Evolutionary conservation across 768 basidiomycete species (phyloP), one percentile per base, ranked within the genome.

Genomic region (Lactarius sp.): DNA sequence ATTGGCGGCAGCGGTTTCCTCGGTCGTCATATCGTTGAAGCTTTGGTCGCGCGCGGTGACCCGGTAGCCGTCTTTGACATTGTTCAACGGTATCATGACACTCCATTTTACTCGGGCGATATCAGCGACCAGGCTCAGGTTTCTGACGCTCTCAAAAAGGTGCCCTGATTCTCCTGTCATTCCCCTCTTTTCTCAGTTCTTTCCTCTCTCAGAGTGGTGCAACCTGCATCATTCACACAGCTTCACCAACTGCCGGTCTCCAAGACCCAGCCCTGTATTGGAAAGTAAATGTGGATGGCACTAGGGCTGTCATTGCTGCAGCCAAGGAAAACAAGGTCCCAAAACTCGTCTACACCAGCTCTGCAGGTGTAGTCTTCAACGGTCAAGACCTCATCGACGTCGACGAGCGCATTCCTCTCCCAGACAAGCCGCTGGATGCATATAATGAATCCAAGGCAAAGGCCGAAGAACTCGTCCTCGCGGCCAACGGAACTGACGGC

Each of bases 371-470:
- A 18, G 84, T 92, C 4, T 98, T 92, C 77, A 87, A 91, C 61
- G 94, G 94, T 0, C 76, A 76, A 18, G 85, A 94, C 74, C 79
- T 94, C 56, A 82, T 90, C 63, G 85, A 93, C 71, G 83, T 88
- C 36, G 97, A 99, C 74, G 97, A 99, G 76, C 85, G 97, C 9
- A 73, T 90, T 46, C 83, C 86, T 0, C 80, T 83, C 63, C 92
- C 93, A 0, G 81, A 82, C 47, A 83, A 83, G 42, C 84, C 86
- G 4, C 80, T 94, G 73, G 94, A 98, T 73, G 87, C 90, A 0
- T 99, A 99, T 76, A 98, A 95, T 71, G 88, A 90, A 62, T 93
- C 94, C 13, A 99, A 99, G 75, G 90, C 88, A 13, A 83, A 88
- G 72, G 95, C 90, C 0, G 96, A 98, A 74, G 79, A 82, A 41